These are phyloP conservation scores for Conidiobolus incongruus DNA, from an alignment of 371 early-diverging fungal species.

Conservation along the genomic window DNA sequence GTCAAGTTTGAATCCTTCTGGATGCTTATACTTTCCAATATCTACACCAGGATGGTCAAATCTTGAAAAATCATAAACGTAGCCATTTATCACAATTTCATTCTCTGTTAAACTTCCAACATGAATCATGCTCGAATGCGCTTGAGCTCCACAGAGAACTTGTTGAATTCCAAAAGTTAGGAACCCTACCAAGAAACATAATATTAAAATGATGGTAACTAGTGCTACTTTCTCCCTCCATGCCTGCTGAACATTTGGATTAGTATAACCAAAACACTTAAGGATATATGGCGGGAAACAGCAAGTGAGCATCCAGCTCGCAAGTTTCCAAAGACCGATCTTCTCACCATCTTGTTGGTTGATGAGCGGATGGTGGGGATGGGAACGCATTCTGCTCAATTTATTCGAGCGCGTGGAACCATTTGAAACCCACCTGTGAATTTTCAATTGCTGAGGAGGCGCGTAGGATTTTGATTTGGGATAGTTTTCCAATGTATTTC, in stretches of 20 bases:
- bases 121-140: slow-evolving; percentile 1
- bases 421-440: too few relatives aligned
- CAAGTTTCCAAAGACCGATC: neutral
- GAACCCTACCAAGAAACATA: slow-evolving; percentile 51
- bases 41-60: neutral
- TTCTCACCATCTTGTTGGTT: neutral
- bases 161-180: slow-evolving; percentile 46
- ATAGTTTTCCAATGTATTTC: too few relatives aligned
- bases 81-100: neutral
- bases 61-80: neutral
- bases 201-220: slow-evolving; percentile 34
- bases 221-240: slow-evolving; percentile 72
- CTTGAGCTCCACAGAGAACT: slow-evolving; percentile 17
- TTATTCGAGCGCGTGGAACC: too few relatives aligned
- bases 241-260: slow-evolving; percentile 34
- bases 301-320: neutral
- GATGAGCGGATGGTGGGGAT: neutral
- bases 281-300: slow-evolving; percentile 3
- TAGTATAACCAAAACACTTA: neutral
- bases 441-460: too few relatives aligned
- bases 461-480: too few relatives aligned
- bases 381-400: too few relatives aligned
- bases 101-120: neutral
- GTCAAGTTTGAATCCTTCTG: neutral
- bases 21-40: neutral